Evolutionary conservation across 768 basidiomycete genomes (phyloP).

Genomic region (Psilocybe cyanescens): DNA sequence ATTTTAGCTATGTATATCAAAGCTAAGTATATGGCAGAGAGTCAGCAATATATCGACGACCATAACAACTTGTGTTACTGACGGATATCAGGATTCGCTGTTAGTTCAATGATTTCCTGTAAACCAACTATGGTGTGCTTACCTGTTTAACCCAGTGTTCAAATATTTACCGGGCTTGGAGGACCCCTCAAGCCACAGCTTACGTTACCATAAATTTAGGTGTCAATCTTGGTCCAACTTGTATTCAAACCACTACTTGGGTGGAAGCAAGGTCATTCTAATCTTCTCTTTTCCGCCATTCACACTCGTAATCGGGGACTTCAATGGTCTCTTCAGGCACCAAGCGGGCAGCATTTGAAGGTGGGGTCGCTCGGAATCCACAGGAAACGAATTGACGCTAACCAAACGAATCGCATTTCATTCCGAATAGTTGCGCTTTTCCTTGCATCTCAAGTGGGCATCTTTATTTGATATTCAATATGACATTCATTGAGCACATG

Average conservation of each 20-base stretch:
- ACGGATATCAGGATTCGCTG: no score
- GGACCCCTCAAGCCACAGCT: background rate
- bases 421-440: conserved; percentile 49
- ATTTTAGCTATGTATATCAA: no score
- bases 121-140: no score
- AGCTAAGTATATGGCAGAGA: no score
- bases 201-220: background rate
- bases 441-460: conserved; percentile 53
- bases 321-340: conserved; percentile 38
- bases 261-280: background rate
- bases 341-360: conserved; percentile 50
- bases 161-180: no score
- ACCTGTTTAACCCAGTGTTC: no score
- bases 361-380: conserved; percentile 27
- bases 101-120: no score
- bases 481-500: conserved; percentile 23
- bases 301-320: background rate
- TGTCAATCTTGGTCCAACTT: background rate
- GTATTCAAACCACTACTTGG: background rate
- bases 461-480: conserved; percentile 6
- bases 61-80: no score
- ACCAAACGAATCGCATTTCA: background rate
- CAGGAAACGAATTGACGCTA: conserved; percentile 2
- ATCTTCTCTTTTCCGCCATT: background rate
- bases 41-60: no score